Percentiles rank a stretch among this genome's conserved stretches.
phyloP scores from a whole-genome alignment of 129 eudicot species.

The Calendula officinalis region DNA sequence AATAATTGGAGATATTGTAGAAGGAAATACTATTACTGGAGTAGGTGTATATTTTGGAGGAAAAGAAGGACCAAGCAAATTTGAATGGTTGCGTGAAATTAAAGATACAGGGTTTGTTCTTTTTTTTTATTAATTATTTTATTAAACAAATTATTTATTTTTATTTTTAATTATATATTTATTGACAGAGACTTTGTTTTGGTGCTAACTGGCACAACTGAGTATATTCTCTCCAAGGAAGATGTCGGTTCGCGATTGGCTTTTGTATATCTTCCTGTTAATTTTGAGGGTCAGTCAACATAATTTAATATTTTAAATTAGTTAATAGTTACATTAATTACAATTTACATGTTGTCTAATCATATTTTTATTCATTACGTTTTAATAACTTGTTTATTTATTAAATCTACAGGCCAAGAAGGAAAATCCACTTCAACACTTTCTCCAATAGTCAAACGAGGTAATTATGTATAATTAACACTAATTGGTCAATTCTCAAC shows the following conservation, averaged over 20 bases:
- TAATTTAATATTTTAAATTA: slow-evolving; percentile 15
- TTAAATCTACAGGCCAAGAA: slow-evolving; percentile 70
- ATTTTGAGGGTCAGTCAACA: slow-evolving; percentile 74
- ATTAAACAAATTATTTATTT: not conserved
- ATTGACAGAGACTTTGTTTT: slow-evolving; percentile 57
- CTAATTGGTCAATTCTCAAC: not conserved
- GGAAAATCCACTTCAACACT: slow-evolving; percentile 64
- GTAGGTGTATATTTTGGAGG: slow-evolving; percentile 93
- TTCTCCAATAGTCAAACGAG: slow-evolving; percentile 75
- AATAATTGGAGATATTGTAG: slow-evolving; percentile 70
- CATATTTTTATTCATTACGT: not conserved
- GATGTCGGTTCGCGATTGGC: slow-evolving; percentile 79
- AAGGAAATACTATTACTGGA: slow-evolving; percentile 70
- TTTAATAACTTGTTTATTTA: slow-evolving; percentile 2
- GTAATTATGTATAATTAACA: slow-evolving; percentile 32
- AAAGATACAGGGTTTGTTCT: slow-evolving; percentile 73
- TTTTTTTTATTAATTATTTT: not conserved
- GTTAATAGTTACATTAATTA: slow-evolving; percentile 12
- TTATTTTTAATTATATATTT: slow-evolving; percentile 14
- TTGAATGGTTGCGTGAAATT: slow-evolving; percentile 93
- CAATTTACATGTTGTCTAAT: not conserved
- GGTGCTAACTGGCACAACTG: slow-evolving; percentile 74
- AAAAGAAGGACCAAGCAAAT: slow-evolving; percentile 97
- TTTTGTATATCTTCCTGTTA: slow-evolving; percentile 74
- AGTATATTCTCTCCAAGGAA: slow-evolving; percentile 71